These are phyloP conservation scores for Lepraria neglecta DNA, from an alignment of 495 filamentous ascomycete genomes.

Conservation along the genomic window DNA sequence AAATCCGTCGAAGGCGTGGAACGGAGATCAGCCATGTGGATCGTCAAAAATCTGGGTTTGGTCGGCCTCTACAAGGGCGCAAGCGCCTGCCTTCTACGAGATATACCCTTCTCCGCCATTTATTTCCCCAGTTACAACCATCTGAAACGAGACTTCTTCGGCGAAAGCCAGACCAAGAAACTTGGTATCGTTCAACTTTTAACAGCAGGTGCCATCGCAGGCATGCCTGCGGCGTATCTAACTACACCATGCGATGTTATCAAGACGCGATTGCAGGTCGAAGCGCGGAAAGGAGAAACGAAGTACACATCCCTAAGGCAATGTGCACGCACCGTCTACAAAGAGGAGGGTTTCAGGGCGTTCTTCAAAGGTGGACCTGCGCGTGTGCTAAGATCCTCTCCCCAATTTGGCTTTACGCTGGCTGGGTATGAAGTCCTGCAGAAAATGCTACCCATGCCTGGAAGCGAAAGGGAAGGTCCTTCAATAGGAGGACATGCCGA, in stretches of 20 bases:
- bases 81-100: slow-evolving; percentile 88
- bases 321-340: slow-evolving; percentile 71
- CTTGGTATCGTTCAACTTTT: slow-evolving; percentile 89
- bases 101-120: slow-evolving; percentile 96
- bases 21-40: slow-evolving; percentile 92
- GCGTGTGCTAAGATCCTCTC: slow-evolving; percentile 86
- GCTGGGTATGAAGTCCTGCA: slow-evolving; percentile 91
- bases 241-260: slow-evolving; percentile 98
- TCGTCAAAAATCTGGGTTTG: slow-evolving; percentile 90
- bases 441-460: slow-evolving; percentile 74
- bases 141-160: slow-evolving; percentile 87
- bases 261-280: slow-evolving; percentile 96
- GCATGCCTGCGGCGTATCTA: slow-evolving; percentile 97
- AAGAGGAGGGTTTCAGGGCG: slow-evolving; percentile 86
- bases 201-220: slow-evolving; percentile 90
- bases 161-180: slow-evolving; percentile 81
- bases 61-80: slow-evolving; percentile 95
- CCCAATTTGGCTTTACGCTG: slow-evolving; percentile 96
- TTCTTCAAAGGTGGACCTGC: slow-evolving; percentile 99
- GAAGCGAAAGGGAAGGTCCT: slow-evolving; percentile 41
- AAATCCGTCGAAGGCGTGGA: slow-evolving; percentile 76
- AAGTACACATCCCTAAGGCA: slow-evolving; percentile 82
- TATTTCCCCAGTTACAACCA: slow-evolving; percentile 98
- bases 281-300: slow-evolving; percentile 90
- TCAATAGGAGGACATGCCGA: slow-evolving; percentile 39